Conservation (phyloP, 805 yeast species). For the Cyberlindnera meyerae region DNA sequence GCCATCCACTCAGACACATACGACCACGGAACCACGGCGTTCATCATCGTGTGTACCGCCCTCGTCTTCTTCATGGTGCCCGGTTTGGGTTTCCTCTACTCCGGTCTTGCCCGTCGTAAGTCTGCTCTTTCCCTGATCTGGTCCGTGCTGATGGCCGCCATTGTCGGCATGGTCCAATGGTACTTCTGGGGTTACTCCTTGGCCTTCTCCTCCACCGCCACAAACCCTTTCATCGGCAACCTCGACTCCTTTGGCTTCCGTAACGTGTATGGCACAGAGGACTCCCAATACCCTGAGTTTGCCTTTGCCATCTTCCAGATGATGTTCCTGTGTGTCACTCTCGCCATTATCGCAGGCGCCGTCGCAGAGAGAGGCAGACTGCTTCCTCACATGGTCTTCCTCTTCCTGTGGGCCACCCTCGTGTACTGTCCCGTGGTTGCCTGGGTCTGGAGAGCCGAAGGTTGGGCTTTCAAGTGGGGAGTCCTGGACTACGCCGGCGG, state of each 20-base stretch:
- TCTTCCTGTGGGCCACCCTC: constrained; percentile 83
- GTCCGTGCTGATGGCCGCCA: constrained; percentile 67
- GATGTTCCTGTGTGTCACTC: constrained; percentile 87
- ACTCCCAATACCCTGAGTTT: constrained; percentile 66
- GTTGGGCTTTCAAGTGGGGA: constrained; percentile 93
- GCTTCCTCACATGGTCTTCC: constrained; percentile 74
- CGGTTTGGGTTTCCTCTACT: constrained; percentile 86
- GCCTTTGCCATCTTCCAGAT: constrained; percentile 85
- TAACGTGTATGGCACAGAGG: constrained; percentile 50
- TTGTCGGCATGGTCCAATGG: constrained; percentile 84
- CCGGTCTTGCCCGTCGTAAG: constrained; percentile 87
- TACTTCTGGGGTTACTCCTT: constrained; percentile 97
- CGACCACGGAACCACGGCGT: constrained; percentile 42
- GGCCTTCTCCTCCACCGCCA: constrained; percentile 76
- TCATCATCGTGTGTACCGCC: constrained; percentile 58
- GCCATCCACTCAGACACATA: constrained; percentile 32
- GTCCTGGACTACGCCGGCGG: constrained; percentile 97
- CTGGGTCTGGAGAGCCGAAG: constrained; percentile 92
- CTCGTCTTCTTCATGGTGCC: constrained; percentile 90
- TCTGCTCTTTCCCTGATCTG: constrained; percentile 85
- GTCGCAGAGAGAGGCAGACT: constrained; percentile 91
- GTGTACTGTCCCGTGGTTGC: constrained; percentile 94
- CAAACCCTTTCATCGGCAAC: constrained; percentile 85
- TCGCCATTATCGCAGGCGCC: constrained; percentile 89
- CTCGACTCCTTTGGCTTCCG: constrained; percentile 77